Conservation (phyloP, 2,329 filamentous ascomycete species). For the Arthrobotrys sinensis region DNA sequence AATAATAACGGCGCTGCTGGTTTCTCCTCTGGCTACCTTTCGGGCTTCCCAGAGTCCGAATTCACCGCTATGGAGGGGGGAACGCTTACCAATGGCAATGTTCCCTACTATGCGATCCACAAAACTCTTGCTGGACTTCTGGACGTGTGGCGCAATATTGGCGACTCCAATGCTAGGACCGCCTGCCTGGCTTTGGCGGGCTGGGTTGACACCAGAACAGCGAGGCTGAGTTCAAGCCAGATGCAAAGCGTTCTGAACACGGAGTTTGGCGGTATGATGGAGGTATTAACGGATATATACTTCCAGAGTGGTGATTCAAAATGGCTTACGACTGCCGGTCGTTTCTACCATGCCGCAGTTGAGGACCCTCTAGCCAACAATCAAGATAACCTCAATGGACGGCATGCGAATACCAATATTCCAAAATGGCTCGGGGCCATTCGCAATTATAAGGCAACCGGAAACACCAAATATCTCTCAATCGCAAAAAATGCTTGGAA, state of each 20-base stretch:
- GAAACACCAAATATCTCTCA: slow-evolving; percentile 69
- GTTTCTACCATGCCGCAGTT: slow-evolving; percentile 71
- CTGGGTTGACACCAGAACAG: slow-evolving; percentile 71
- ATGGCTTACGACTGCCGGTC: slow-evolving; percentile 70
- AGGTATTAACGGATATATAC: slow-evolving; percentile 71
- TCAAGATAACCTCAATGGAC: slow-evolving; percentile 69
- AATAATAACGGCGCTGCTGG: slow-evolving; percentile 70
- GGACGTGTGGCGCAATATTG: slow-evolving; percentile 70
- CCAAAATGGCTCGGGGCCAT: slow-evolving; percentile 73
- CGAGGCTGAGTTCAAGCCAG: slow-evolving; percentile 68
- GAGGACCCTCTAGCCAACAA: slow-evolving; percentile 70
- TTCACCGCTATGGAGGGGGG: slow-evolving; percentile 69
- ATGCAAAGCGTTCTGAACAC: slow-evolving; percentile 71
- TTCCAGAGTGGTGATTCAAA: slow-evolving; percentile 69
- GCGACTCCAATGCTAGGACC: slow-evolving; percentile 68
- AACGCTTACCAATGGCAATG: slow-evolving; percentile 70
- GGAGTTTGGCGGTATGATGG: slow-evolving; percentile 73
- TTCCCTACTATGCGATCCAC: slow-evolving; percentile 73
- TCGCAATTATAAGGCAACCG: slow-evolving; percentile 71
- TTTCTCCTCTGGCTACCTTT: slow-evolving; percentile 70
- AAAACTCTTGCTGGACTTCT: slow-evolving; percentile 72
- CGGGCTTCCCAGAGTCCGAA: slow-evolving; percentile 72
- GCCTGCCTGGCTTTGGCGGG: slow-evolving; percentile 69
- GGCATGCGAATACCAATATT: slow-evolving; percentile 73
- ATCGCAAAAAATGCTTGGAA: slow-evolving; percentile 72